Base-by-base conservation (phyloP, 768 basidiomycete species). In the Crassisporium funariophilum region DNA sequence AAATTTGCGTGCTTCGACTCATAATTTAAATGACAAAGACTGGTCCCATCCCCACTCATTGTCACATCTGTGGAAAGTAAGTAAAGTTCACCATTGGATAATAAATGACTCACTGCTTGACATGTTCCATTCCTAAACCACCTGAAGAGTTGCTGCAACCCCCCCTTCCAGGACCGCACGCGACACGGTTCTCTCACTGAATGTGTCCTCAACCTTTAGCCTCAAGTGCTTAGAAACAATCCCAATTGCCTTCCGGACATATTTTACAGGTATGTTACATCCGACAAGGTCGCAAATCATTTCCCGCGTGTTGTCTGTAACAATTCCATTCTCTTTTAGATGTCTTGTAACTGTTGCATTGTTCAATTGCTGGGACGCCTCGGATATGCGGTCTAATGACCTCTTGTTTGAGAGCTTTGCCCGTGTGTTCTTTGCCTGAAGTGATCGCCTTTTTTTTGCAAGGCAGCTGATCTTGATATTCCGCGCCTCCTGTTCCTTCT, bases 41-140 rank as follows among this genome's bases (percentile, higher is more conserved):
- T 47, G 3, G 58, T 59, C 4, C 57, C 60, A 44, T 59, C 60
- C 15, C 53, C 39, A 43, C 60, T 61, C 17, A 56, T 13, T 25
- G 52, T 56, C 12, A 46, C 3, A 17, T 25, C 38, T 35, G n/a
- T n/a, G n/a, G n/a, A n/a, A n/a, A n/a, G n/a, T n/a, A n/a, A n/a
- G n/a, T n/a, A n/a, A n/a, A n/a, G n/a, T n/a, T n/a, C n/a, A n/a
- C n/a, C n/a, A n/a, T n/a, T n/a, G n/a, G n/a, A n/a, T n/a, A n/a
- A n/a, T n/a, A n/a, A n/a, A n/a, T n/a, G n/a, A n/a, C n/a, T n/a
- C n/a, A n/a, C n/a, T n/a, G n/a, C n/a, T n/a, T n/a, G n/a, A n/a
- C n/a, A n/a, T n/a, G n/a, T n/a, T n/a, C n/a, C n/a, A n/a, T n/a
- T n/a, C n/a, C n/a, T n/a, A n/a, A n/a, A n/a, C n/a, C n/a, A n/a